Conservation (phyloP, 129 eudicot genomes). For the Lonicera japonica region DNA sequence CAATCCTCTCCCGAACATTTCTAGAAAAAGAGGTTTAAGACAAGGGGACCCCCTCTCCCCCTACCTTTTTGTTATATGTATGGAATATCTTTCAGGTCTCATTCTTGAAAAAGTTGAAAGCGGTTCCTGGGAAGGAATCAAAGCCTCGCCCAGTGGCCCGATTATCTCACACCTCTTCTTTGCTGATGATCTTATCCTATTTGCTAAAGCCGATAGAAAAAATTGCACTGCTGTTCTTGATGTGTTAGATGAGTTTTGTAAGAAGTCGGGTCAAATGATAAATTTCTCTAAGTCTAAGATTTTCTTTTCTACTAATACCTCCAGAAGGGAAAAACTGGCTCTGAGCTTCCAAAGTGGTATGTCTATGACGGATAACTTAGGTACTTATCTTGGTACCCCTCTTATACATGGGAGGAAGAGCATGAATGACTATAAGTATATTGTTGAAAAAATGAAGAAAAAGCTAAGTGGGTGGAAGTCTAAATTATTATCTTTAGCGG, state of each 20-base stretch:
- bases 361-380: background rate
- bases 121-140: background rate
- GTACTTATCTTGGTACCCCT: background rate
- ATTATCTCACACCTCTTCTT: background rate
- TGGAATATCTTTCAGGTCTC: background rate
- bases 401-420: too few relatives aligned
- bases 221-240: background rate
- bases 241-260: background rate
- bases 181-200: too few relatives aligned
- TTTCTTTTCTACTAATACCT: background rate
- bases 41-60: background rate
- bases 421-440: too few relatives aligned
- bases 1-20: background rate
- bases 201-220: too few relatives aligned
- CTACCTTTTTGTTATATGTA: background rate
- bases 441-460: too few relatives aligned
- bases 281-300: background rate
- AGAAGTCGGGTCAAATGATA: background rate
- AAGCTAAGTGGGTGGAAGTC: background rate
- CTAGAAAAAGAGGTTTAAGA: background rate
- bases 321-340: too few relatives aligned
- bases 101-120: background rate
- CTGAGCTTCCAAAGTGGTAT: background rate
- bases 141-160: background rate
- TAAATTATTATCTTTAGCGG: background rate